Conservation (phyloP, 2,329 filamentous ascomycete species). For the Penicillium sp. region DNA sequence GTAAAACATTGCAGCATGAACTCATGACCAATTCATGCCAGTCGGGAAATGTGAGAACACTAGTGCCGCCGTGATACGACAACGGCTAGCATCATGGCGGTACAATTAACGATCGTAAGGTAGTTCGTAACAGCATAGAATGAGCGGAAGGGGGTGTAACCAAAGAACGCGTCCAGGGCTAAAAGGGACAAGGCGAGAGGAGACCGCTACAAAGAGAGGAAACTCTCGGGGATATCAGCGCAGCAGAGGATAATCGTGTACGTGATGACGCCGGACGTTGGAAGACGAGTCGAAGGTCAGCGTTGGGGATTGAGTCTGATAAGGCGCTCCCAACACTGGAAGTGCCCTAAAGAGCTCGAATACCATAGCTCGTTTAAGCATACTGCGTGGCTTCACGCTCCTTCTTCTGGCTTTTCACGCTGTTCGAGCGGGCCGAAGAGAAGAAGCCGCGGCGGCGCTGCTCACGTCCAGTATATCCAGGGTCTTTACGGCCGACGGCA, state of each 20-base stretch:
- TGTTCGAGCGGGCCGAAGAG: conserved; percentile 26
- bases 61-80: background rate
- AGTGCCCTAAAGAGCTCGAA: background rate
- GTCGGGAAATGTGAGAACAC: background rate
- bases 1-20: conserved; percentile 7
- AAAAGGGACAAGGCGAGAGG: conserved; percentile 5
- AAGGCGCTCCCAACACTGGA: background rate
- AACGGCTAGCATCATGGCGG: background rate
- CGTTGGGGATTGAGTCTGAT: background rate
- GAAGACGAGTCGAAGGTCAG: background rate
- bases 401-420: conserved; percentile 29
- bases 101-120: conserved; percentile 21
- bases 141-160: conserved; percentile 10
- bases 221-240: conserved; percentile 13
- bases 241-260: conserved; percentile 5
- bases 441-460: conserved; percentile 39
- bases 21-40: conserved; percentile 13
- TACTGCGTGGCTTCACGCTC: conserved; percentile 5
- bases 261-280: conserved; percentile 2
- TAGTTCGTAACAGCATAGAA: conserved; percentile 21
- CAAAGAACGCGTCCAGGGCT: conserved; percentile 1
- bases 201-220: conserved; percentile 3
- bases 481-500: conserved; percentile 27
- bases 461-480: conserved; percentile 35
- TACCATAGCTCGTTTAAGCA: conserved; percentile 16